Conservation (phyloP, 371 early-diverging fungal genomes). For the Nematocida homosporus region DNA sequence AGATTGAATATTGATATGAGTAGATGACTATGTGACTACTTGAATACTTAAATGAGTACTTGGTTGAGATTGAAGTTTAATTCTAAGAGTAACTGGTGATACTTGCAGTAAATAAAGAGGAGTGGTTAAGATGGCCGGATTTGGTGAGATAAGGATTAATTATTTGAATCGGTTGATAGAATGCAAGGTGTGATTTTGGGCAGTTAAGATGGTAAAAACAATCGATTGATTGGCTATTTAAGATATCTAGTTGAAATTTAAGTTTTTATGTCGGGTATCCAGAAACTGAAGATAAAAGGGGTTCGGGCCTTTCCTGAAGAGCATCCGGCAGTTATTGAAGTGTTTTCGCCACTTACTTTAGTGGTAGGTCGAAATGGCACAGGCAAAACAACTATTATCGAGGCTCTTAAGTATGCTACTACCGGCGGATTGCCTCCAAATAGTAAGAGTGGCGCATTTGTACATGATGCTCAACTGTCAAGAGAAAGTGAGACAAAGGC, state of each 20-base stretch:
- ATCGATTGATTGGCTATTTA: too few species aligned
- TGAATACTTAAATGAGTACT: too few species aligned
- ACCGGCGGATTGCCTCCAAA: conserved; percentile 92
- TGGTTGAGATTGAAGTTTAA: too few species aligned
- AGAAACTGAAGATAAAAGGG: conserved; percentile 78
- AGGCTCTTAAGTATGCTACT: conserved; percentile 88
- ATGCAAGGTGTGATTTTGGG: too few species aligned
- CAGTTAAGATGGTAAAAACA: too few species aligned
- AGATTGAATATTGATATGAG: too few species aligned
- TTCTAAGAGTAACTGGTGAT: too few species aligned
- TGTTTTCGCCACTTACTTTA: conserved; percentile 86
- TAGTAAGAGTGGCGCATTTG: conserved; percentile 77
- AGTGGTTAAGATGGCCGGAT: too few species aligned
- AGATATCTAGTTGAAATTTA: conserved; percentile 29
- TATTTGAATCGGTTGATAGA: too few species aligned
- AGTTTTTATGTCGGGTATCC: conserved; percentile 56
- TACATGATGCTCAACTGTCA: conserved; percentile 87
- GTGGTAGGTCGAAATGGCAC: conserved; percentile 95
- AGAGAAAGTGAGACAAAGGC: conserved; percentile 80
- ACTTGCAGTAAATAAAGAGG: too few species aligned
- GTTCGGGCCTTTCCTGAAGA: conserved; percentile 84
- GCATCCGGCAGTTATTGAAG: conserved; percentile 74
- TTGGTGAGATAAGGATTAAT: neutral
- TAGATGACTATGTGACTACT: too few species aligned
- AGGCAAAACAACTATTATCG: conserved; percentile 98